A percentile compares a stretch with the other conserved stretches of the same genome.
Evolutionary conservation across 371 early-diverging fungal species (phyloP).

Genomic region (Umbelopsis sp.): DNA sequence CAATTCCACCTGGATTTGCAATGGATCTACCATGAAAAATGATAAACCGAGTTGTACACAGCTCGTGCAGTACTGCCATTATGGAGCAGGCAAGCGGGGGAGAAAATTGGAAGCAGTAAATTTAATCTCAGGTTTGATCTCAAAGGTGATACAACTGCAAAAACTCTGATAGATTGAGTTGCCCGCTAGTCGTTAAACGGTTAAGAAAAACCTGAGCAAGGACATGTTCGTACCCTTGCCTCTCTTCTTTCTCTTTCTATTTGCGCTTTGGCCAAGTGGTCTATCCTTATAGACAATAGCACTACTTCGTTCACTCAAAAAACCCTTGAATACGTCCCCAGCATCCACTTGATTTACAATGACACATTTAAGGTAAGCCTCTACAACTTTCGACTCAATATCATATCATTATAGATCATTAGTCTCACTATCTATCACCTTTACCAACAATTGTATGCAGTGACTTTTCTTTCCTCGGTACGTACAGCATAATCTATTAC

Average conservation of each 20-base stretch:
- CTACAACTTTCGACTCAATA: not conserved
- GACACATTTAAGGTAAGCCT: constrained; percentile 10
- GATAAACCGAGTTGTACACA: not conserved
- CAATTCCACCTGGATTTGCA: not conserved
- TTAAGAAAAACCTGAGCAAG: constrained; percentile 4
- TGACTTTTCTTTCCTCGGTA: constrained; percentile 52
- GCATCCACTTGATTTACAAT: not conserved
- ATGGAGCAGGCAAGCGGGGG: not conserved
- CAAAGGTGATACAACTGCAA: not conserved
- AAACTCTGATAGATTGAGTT: not conserved
- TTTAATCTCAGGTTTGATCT: constrained; percentile 9
- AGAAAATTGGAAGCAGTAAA: not conserved
- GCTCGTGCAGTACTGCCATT: not conserved
- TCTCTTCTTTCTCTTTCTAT: not conserved
- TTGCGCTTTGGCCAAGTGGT: constrained; percentile 17
- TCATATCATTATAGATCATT: not conserved
- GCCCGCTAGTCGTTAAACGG: constrained; percentile 3
- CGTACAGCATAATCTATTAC: not conserved
- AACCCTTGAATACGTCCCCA: not conserved
- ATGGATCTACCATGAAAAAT: not conserved
- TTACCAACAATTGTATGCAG: constrained; percentile 20
- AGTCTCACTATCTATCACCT: not conserved
- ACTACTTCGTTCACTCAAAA: not conserved
- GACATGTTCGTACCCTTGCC: not conserved
- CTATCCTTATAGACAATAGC: not conserved